Percentiles rank a stretch among this genome's conserved stretches.
These are phyloP conservation scores for Penicillium verrucosum DNA, from an alignment of 2,329 filamentous ascomycete species.

Conservation along the genomic window DNA sequence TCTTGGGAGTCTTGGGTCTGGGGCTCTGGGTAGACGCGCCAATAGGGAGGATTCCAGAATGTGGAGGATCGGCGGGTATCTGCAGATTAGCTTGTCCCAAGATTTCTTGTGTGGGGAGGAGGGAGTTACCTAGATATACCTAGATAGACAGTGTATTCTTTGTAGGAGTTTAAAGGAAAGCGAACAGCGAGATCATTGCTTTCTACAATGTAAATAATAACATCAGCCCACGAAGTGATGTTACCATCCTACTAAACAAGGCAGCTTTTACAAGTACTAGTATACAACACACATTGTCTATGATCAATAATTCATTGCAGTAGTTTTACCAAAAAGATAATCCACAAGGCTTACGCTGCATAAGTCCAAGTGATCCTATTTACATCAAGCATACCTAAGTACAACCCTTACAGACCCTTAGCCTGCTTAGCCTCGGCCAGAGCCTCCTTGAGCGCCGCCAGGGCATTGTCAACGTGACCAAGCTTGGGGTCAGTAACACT, in stretches of 20 bases:
- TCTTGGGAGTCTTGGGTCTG: neutral
- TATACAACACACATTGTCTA: neutral
- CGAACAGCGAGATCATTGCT: neutral
- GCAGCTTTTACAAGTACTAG: neutral
- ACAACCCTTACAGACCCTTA: constrained; percentile 37
- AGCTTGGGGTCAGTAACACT: constrained; percentile 78
- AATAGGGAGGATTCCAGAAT: neutral
- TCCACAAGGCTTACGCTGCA: neutral
- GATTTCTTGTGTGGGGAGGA: neutral
- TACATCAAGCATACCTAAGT: neutral
- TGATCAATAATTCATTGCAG: constrained; percentile 6
- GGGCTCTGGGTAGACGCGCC: neutral
- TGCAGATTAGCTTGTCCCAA: neutral
- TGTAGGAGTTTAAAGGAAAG: too few species aligned
- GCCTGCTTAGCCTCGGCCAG: constrained; percentile 71
- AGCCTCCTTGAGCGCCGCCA: constrained; percentile 71
- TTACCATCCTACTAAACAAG: neutral
- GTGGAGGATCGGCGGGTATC: neutral
- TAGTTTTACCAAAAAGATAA: neutral
- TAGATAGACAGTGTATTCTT: neutral
- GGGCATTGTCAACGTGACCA: constrained; percentile 77
- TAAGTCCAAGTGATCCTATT: neutral
- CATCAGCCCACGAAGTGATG: neutral
- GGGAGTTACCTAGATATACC: neutral
- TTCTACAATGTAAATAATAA: neutral